Evolutionary conservation across 1,139 yeast species (phyloP), one percentile per base, ranked within the genome.

Genomic region (Kazachstania sp.): DNA sequence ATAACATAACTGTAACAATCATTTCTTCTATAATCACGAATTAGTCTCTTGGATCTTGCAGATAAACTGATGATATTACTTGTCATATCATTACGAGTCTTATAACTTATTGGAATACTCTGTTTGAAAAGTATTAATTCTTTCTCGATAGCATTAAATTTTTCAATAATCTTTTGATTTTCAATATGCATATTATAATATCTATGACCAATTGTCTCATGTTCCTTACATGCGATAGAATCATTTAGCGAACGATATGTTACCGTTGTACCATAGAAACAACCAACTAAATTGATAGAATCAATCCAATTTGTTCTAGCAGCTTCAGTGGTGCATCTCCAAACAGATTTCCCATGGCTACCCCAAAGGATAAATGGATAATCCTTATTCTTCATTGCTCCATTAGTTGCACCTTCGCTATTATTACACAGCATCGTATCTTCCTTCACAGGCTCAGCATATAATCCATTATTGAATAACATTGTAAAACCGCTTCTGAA

Each of bases 301-400:
- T 68, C 68, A 43, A 79, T 70, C 87, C 87, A 81, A 31, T 74
- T 74, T 18, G 64, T 59, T 62, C 74, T 65, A 41, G 78, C 84
- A 28, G 60, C 53, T 9, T 49, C 42, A 26, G 63, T 63, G n/a
- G 49, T 47, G 41, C 64, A 60, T 40, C 50, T 55, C 57, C 63
- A 60, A 13, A 52, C 49, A 28, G 47, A 46, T 30, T 65, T 70
- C 28, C 69, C 66, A 40, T 65, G 65, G 9, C 65, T 61, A n/a
- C 71, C 70, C 55, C 43, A 60, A 23, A 45, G 52, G 49, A 44
- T 54, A 34, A 23, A 52, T 34, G 37, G 42, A 46, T 35, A 43
- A 15, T 43, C 39, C 12, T 36, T 36, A 7, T 20, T n/a, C 3
- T 36, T 20, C 4, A 3, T 4, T n/a, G 43, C 54, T 28, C 45